A percentile compares a stretch with the other conserved stretches of the same genome.
phyloP scores from a whole-genome alignment of 140 eudicot genomes.

The Bidens hawaiensis region DNA sequence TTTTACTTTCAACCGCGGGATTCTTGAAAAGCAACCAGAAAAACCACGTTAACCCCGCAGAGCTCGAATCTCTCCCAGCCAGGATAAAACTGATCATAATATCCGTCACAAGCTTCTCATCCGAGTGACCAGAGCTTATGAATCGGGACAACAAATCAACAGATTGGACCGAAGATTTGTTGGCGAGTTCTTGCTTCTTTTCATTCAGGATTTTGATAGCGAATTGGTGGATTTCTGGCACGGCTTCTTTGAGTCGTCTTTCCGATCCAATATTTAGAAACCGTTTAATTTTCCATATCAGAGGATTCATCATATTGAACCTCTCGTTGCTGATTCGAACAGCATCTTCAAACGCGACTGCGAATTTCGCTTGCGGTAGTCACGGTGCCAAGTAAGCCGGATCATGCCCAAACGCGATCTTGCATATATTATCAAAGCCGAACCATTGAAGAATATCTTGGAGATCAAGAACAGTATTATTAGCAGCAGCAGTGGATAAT shows the following conservation, averaged over 20 bases:
- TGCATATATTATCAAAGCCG: no score
- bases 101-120: slow-evolving; percentile 53
- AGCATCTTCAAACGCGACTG: background rate
- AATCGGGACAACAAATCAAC: slow-evolving; percentile 31
- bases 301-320: slow-evolving; percentile 7
- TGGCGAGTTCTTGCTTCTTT: no score
- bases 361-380: no score
- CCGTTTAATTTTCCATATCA: slow-evolving; percentile 30
- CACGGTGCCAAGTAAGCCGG: no score
- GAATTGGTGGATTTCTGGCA: background rate
- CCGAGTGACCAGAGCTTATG: slow-evolving; percentile 36
- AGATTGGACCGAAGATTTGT: no score
- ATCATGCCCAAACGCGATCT: no score
- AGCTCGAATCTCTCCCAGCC: slow-evolving; percentile 71
- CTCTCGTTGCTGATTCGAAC: background rate
- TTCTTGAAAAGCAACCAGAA: slow-evolving; percentile 44
- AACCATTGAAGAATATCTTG: no score
- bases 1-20: slow-evolving; percentile 35
- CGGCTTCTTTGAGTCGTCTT: slow-evolving; percentile 10
- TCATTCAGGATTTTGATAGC: slow-evolving; percentile 22
- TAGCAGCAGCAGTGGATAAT: no score
- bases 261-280: slow-evolving; percentile 38
- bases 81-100: slow-evolving; percentile 60
- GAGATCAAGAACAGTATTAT: no score
- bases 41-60: slow-evolving; percentile 70